These are phyloP conservation scores for Colletotrichum endophyticum DNA, from an alignment of 2,329 filamentous ascomycete genomes.

Conservation along the genomic window DNA sequence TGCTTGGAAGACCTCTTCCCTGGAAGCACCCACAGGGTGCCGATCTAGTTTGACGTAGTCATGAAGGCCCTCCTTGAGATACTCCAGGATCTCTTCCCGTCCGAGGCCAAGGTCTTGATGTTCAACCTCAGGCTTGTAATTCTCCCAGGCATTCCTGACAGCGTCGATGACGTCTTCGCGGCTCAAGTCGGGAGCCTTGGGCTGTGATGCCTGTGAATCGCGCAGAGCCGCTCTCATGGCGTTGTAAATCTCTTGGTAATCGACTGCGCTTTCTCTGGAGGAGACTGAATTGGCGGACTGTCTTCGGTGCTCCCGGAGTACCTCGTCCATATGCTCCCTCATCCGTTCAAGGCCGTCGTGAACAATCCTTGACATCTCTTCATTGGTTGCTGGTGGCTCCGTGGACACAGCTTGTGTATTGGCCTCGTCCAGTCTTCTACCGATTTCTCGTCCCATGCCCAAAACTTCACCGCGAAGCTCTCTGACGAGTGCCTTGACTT, in stretches of 20 bases:
- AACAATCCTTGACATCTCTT: slow-evolving; percentile 79
- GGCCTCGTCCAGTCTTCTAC: slow-evolving; percentile 80
- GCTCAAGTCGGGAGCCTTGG: slow-evolving; percentile 59
- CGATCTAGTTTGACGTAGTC: slow-evolving; percentile 68
- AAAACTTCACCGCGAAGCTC: slow-evolving; percentile 91
- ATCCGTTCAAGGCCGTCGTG: slow-evolving; percentile 82
- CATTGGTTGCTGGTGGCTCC: slow-evolving; percentile 58
- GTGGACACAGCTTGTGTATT: slow-evolving; percentile 21
- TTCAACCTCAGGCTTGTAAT: slow-evolving; percentile 91
- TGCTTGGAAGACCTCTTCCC: slow-evolving; percentile 84
- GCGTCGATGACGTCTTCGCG: slow-evolving; percentile 87
- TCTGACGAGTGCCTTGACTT: slow-evolving; percentile 88
- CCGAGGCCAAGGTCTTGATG: slow-evolving; percentile 90
- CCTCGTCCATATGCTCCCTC: slow-evolving; percentile 81
- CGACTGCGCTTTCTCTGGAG: slow-evolving; percentile 65
- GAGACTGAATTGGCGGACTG: slow-evolving; percentile 69
- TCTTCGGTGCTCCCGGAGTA: slow-evolving; percentile 77
- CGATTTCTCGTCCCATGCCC: slow-evolving; percentile 92
- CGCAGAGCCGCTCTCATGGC: slow-evolving; percentile 78
- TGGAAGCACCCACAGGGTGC: slow-evolving; percentile 65
- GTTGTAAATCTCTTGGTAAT: slow-evolving; percentile 86
- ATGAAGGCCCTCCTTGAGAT: slow-evolving; percentile 83
- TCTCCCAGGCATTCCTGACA: slow-evolving; percentile 90
- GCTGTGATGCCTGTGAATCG: slow-evolving; percentile 59
- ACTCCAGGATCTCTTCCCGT: slow-evolving; percentile 86